A percentile compares a stretch with the other conserved stretches of the same genome.
Evolutionary conservation across 257 asterid genomes (phyloP).

Genomic region (Fraxinus americana): DNA sequence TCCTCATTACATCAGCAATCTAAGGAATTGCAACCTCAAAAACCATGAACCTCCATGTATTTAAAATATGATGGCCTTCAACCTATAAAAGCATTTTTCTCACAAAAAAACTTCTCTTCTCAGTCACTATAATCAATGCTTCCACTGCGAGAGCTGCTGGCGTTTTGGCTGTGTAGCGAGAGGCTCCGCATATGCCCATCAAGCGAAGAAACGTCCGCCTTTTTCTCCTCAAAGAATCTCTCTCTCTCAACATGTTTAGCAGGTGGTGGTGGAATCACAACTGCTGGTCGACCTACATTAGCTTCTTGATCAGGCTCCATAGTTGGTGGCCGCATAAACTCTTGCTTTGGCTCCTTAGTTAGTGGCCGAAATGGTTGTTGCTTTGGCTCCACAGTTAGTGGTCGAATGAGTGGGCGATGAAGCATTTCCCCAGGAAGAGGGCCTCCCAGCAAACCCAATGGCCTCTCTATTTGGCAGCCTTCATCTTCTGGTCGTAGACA

Average conservation of each 20-base stretch:
- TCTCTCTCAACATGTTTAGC: slow-evolving; percentile 90
- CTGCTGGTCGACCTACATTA: slow-evolving; percentile 37
- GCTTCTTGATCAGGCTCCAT: slow-evolving; percentile 32
- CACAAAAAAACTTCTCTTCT: neutral
- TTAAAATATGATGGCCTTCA: neutral
- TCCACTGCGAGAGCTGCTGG: slow-evolving; percentile 81
- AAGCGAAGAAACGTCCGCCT: slow-evolving; percentile 52
- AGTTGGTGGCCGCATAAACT: slow-evolving; percentile 30
- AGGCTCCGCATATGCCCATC: slow-evolving; percentile 63
- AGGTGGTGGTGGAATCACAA: slow-evolving; percentile 89
- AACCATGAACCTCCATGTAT: neutral
- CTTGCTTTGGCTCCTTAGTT: slow-evolving; percentile 39
- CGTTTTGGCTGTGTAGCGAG: slow-evolving; percentile 78
- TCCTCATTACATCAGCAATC: neutral
- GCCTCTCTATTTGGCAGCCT: slow-evolving; percentile 44
- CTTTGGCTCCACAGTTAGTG: slow-evolving; percentile 53
- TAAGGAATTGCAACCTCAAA: neutral
- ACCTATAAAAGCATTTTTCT: neutral
- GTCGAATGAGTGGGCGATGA: slow-evolving; percentile 82
- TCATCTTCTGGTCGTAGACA: slow-evolving; percentile 70
- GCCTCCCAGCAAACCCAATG: slow-evolving; percentile 57
- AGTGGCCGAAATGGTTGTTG: slow-evolving; percentile 38
- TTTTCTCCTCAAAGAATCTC: slow-evolving; percentile 77
- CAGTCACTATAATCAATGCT: slow-evolving; percentile 78
- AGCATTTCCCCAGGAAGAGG: slow-evolving; percentile 64